These are phyloP conservation scores for Xylaria digitata DNA, from an alignment of 2,329 filamentous ascomycete species.

Conservation along the genomic window DNA sequence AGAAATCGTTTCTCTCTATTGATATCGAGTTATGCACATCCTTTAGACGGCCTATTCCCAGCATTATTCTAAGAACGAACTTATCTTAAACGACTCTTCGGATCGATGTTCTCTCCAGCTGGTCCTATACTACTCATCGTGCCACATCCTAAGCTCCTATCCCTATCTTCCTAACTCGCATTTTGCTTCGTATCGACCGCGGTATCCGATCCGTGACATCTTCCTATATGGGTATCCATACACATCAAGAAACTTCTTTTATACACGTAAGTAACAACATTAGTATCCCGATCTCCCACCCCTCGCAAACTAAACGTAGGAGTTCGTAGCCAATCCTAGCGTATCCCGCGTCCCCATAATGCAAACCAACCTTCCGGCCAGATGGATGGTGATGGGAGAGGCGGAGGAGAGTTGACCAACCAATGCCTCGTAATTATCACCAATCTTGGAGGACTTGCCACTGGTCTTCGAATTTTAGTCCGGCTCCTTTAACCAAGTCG, in stretches of 20 bases:
- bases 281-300: not conserved
- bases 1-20: no score
- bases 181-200: not conserved
- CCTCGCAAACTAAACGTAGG: not conserved
- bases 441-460: slow-evolving; percentile 60
- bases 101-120: not conserved
- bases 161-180: not conserved
- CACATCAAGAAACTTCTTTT: not conserved
- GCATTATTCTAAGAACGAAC: not conserved
- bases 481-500: slow-evolving; percentile 53
- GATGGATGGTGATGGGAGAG: no score
- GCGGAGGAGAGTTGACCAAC: not conserved
- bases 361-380: not conserved
- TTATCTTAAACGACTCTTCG: not conserved
- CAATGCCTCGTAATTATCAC: slow-evolving; percentile 30
- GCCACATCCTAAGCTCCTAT: not conserved
- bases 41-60: not conserved
- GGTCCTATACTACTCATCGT: not conserved
- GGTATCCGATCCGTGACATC: not conserved
- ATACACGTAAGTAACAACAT: not conserved
- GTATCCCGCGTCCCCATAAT: not conserved
- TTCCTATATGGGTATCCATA: not conserved
- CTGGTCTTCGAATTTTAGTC: slow-evolving; percentile 56
- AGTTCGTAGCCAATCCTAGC: not conserved
- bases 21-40: not conserved